A percentile compares a stretch with the other conserved stretches of the same genome.
phyloP scores from a whole-genome alignment of 1,284 basidiomycete species.

The Leccinum insolens region DNA sequence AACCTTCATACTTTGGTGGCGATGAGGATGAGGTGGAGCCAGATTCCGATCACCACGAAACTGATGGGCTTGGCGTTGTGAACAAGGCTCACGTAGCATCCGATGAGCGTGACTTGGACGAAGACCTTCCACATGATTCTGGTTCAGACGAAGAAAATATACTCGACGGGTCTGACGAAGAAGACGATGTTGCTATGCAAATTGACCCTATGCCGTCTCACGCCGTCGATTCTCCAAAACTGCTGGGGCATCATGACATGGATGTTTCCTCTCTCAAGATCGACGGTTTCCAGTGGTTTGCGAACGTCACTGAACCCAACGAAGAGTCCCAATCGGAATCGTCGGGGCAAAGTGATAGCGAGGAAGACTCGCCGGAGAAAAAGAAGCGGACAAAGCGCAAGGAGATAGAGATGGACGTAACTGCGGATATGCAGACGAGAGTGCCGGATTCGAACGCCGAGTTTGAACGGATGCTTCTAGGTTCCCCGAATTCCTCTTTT shows the following conservation, averaged over 20 bases:
- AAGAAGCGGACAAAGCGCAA: constrained; percentile 72
- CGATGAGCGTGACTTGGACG: constrained; percentile 29
- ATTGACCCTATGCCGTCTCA: constrained; percentile 41
- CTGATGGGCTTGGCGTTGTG: constrained; percentile 34
- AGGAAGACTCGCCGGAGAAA: constrained; percentile 47
- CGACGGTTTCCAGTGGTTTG: constrained; percentile 75
- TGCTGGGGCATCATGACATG: constrained; percentile 18
- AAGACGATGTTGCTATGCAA: constrained; percentile 43
- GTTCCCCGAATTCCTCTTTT: constrained; percentile 97
- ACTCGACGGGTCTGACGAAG: constrained; percentile 30
- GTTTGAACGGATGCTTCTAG: constrained; percentile 92
- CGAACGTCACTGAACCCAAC: constrained; percentile 37
- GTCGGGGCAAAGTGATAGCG: constrained; percentile 54
- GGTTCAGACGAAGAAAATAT: constrained; percentile 31
- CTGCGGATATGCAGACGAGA: constrained; percentile 82
- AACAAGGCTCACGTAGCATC: constrained; percentile 27
- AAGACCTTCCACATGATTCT: constrained; percentile 12
- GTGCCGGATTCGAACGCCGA: constrained; percentile 91
- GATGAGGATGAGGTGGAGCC: constrained; percentile 35
- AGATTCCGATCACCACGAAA: constrained; percentile 15
- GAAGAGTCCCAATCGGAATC: constrained; percentile 40
- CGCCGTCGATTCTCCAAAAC: constrained; percentile 20
- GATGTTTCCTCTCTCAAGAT: constrained; percentile 48
- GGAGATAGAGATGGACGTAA: constrained; percentile 79
- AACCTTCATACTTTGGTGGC: constrained; percentile 83